Evolutionary conservation across 495 filamentous ascomycete species (phyloP).

Genomic region (Talaromyces trachyspermus): DNA sequence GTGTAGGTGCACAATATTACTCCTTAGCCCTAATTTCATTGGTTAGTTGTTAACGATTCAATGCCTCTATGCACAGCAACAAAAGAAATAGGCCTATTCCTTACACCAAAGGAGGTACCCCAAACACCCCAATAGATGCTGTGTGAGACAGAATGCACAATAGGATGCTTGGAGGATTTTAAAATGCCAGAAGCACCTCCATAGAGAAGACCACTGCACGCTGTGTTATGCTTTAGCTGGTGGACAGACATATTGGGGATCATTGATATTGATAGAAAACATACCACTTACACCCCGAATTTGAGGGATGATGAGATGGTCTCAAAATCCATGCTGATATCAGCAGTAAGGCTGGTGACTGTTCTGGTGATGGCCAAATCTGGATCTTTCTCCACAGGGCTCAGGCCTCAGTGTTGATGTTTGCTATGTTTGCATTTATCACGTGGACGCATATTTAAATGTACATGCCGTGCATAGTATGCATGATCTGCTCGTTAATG

Average conservation of each 20-base stretch:
- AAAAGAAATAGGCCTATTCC: constrained; percentile 12
- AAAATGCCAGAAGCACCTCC: constrained; percentile 65
- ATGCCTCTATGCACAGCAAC: neutral
- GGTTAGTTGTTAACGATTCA: neutral
- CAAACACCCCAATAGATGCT: constrained; percentile 75
- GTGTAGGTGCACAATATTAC: constrained; percentile 32
- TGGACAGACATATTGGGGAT: neutral
- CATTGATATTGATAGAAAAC: too few relatives aligned
- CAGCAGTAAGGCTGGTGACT: neutral
- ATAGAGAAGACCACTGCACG: constrained; percentile 59
- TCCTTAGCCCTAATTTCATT: constrained; percentile 31
- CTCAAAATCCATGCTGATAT: constrained; percentile 9
- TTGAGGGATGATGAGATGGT: constrained; percentile 37
- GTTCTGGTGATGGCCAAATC: neutral
- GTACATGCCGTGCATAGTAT: too few relatives aligned
- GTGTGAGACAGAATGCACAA: constrained; percentile 62
- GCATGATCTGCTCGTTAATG: too few relatives aligned
- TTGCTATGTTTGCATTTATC: neutral
- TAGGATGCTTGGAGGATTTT: constrained; percentile 56
- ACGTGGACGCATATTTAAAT: neutral
- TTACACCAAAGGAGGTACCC: constrained; percentile 73
- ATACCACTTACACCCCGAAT: constrained; percentile 46
- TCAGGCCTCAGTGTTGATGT: neutral
- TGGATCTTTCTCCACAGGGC: too few relatives aligned
- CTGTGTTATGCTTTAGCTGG: constrained; percentile 30